Percentiles rank a stretch among this genome's conserved stretches.
phyloP scores from a whole-genome alignment of 192 early-diverging fungal genomes.

The Coemansia sp. region DNA sequence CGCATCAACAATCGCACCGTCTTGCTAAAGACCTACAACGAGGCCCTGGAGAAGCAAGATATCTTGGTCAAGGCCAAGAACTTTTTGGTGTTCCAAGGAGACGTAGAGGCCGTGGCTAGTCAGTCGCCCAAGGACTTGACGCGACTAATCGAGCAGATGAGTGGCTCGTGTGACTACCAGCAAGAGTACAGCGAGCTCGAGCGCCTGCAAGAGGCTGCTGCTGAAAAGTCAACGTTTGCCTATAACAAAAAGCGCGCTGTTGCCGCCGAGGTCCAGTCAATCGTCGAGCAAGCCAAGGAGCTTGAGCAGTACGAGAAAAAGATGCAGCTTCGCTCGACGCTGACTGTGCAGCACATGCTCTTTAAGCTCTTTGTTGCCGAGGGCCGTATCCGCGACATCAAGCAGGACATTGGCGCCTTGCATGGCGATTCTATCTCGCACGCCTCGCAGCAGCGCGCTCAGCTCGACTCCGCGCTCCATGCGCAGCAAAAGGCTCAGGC shows the following conservation, averaged over 20 bases:
- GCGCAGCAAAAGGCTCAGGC: constrained; percentile 74
- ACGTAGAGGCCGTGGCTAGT: constrained; percentile 96
- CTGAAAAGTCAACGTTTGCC: constrained; percentile 84
- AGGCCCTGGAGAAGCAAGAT: constrained; percentile 78
- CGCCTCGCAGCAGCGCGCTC: constrained; percentile 53
- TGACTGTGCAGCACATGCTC: constrained; percentile 72
- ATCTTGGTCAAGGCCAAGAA: constrained; percentile 95
- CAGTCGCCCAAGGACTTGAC: constrained; percentile 95
- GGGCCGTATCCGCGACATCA: constrained; percentile 61
- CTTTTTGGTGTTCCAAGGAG: constrained; percentile 99
- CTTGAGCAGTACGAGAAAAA: constrained; percentile 81
- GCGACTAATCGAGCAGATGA: constrained; percentile 93
- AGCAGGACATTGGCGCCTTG: constrained; percentile 62
- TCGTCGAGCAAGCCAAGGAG: constrained; percentile 90
- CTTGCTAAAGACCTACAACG: constrained; percentile 75
- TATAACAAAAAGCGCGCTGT: constrained; percentile 92
- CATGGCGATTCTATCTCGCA: constrained; percentile 49
- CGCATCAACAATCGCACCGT: constrained; percentile 79
- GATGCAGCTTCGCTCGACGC: constrained; percentile 63
- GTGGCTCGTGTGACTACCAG: constrained; percentile 90
- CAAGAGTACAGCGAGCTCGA: constrained; percentile 87
- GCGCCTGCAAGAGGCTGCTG: constrained; percentile 77
- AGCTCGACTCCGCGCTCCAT: constrained; percentile 63
- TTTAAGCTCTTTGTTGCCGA: constrained; percentile 95
- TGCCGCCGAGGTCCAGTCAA: constrained; percentile 89